A percentile compares a stretch with the other conserved stretches of the same genome.
Evolutionary conservation across 495 filamentous ascomycete genomes (phyloP).

Genomic region (Penicillium alfredii): DNA sequence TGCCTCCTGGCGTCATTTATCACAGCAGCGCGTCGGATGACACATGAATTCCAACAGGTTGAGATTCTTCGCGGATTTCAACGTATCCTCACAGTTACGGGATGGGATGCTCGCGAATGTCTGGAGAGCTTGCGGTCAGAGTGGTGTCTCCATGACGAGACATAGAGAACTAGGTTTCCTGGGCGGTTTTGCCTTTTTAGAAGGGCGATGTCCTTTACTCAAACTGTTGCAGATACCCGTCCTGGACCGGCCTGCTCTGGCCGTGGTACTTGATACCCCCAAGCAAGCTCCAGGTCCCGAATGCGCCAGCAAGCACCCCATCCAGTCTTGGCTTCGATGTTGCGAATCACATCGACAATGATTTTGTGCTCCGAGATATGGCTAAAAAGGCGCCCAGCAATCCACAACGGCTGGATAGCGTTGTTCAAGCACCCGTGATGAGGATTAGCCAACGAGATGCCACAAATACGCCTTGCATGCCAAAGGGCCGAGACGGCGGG

Average conservation of each 20-base stretch:
- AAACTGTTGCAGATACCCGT: too few relatives aligned
- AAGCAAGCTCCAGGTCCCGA: slow-evolving; percentile 37
- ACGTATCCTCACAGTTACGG: too few relatives aligned
- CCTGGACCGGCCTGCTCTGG: too few relatives aligned
- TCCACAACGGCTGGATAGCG: slow-evolving; percentile 30
- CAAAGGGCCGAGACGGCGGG: slow-evolving; percentile 28
- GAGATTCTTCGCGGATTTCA: too few relatives aligned
- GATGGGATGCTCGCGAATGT: too few relatives aligned
- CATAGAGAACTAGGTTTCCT: slow-evolving; percentile 22
- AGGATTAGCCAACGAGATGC: slow-evolving; percentile 36
- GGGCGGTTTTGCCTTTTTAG: too few relatives aligned
- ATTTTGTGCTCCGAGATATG: slow-evolving; percentile 31
- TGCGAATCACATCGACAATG: slow-evolving; percentile 35
- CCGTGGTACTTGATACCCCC: slow-evolving; percentile 35
- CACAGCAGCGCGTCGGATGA: slow-evolving; percentile 41
- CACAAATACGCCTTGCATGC: slow-evolving; percentile 34
- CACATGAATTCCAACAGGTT: slow-evolving; percentile 42
- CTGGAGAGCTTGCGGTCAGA: too few relatives aligned
- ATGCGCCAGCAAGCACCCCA: slow-evolving; percentile 45
- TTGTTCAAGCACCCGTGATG: slow-evolving; percentile 32
- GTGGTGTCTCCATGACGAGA: too few relatives aligned
- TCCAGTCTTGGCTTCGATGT: slow-evolving; percentile 40
- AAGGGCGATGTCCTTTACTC: too few relatives aligned
- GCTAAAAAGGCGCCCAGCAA: slow-evolving; percentile 32
- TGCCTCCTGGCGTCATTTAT: slow-evolving; percentile 47